Percentiles rank a stretch among this genome's conserved stretches.
Evolutionary conservation across 306 rosid genomes (phyloP).

Genomic region (Rosa multiflora): DNA sequence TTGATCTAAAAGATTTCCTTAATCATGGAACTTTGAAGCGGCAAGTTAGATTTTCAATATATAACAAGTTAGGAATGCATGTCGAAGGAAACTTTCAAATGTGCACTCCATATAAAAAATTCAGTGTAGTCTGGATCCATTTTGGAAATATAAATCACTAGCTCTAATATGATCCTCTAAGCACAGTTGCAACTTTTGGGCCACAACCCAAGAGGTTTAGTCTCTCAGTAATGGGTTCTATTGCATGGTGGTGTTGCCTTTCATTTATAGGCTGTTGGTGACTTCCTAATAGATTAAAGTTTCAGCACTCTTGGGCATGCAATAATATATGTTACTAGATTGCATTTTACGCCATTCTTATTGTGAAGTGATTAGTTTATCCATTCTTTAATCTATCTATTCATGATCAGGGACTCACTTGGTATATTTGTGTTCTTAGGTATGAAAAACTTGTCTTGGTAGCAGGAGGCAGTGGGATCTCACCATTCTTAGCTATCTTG

Average conservation of each 20-base stretch:
- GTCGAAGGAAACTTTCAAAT: background rate
- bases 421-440: slow-evolving; percentile 35
- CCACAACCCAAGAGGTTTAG: background rate
- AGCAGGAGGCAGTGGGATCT: slow-evolving; percentile 73
- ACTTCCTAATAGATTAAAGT: background rate
- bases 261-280: background rate
- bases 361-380: background rate
- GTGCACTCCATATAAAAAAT: background rate
- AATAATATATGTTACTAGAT: background rate
- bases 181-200: background rate
- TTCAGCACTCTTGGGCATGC: background rate
- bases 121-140: background rate
- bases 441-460: slow-evolving; percentile 56
- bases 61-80: background rate
- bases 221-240: background rate
- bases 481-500: slow-evolving; percentile 68
- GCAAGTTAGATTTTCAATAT: background rate
- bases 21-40: background rate
- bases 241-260: background rate
- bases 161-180: background rate
- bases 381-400: background rate
- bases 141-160: background rate
- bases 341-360: background rate
- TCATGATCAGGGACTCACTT: background rate
- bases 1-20: background rate